A percentile compares a stretch with the other conserved stretches of the same genome.
Evolutionary conservation across 805 yeast species (phyloP).

Genomic region (Clavispora phyllophila): DNA sequence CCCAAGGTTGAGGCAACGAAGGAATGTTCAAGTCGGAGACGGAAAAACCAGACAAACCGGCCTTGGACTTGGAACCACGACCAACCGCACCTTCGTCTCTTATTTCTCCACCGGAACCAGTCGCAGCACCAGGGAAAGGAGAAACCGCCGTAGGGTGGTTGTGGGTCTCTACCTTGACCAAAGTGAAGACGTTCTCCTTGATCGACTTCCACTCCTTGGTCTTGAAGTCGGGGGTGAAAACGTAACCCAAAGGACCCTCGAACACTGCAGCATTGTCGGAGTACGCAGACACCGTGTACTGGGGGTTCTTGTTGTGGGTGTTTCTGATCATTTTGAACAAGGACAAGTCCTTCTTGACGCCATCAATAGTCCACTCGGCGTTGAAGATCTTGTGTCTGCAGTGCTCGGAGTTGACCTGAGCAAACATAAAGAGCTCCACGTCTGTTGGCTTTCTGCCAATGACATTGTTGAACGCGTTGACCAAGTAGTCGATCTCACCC

Average conservation of each 20-base stretch:
- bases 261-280: slow-evolving; percentile 97
- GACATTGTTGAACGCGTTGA: slow-evolving; percentile 70
- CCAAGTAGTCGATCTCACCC: slow-evolving; percentile 87
- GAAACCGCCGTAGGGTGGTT: slow-evolving; percentile 99
- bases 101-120: slow-evolving; percentile 99
- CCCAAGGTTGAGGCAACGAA: slow-evolving; percentile 89
- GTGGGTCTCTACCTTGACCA: slow-evolving; percentile 96
- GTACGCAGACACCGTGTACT: slow-evolving; percentile 86
- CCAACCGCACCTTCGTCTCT: slow-evolving; percentile 99
- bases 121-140: slow-evolving; percentile 99
- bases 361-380: slow-evolving; percentile 97
- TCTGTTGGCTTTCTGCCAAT: slow-evolving; percentile 91
- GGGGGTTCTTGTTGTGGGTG: slow-evolving; percentile 77
- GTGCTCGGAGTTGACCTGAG: slow-evolving; percentile 98
- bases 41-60: slow-evolving; percentile 90
- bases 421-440: slow-evolving; percentile 97
- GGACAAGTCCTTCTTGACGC: slow-evolving; percentile 62
- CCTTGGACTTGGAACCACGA: slow-evolving; percentile 94
- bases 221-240: slow-evolving; percentile 71
- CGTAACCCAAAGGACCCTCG: slow-evolving; percentile 74
- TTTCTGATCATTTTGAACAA: slow-evolving; percentile 94
- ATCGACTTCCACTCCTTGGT: slow-evolving; percentile 69
- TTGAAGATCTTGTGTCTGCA: slow-evolving; percentile 98
- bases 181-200: slow-evolving; percentile 77
- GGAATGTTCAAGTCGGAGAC: slow-evolving; percentile 91